phyloP scores from a whole-genome alignment of 441 rosid genomes.

The Populus trichocarpa region DNA sequence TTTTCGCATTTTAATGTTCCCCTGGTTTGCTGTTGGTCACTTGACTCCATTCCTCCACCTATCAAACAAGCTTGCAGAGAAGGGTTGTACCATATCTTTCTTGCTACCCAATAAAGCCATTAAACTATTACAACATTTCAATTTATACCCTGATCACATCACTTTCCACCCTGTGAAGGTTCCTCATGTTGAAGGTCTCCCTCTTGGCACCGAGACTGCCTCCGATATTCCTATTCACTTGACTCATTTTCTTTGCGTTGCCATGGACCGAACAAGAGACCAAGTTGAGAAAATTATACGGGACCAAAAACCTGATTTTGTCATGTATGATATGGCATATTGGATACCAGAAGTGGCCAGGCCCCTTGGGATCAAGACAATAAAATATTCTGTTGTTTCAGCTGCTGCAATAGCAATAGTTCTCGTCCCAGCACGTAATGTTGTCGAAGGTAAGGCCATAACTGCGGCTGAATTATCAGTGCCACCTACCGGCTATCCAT shows the following conservation, averaged over 20 bases:
- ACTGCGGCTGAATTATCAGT: neutral
- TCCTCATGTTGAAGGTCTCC: conserved; percentile 6
- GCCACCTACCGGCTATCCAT: neutral
- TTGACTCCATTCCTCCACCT: conserved; percentile 3
- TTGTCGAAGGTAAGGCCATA: neutral
- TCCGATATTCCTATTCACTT: neutral
- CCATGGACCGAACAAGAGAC: neutral
- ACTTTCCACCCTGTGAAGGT: neutral
- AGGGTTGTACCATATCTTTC: neutral
- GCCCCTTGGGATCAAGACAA: conserved; percentile 9
- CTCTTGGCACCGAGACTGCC: conserved; percentile 2
- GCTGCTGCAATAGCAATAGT: neutral
- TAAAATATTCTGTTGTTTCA: neutral
- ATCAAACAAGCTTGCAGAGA: conserved; percentile 3
- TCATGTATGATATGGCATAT: neutral
- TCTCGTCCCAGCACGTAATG: conserved; percentile 3
- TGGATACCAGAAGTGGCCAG: neutral
- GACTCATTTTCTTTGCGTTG: neutral
- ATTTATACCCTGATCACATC: neutral
- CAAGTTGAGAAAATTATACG: neutral
- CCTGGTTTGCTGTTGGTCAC: conserved; percentile 5
- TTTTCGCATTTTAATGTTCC: neutral
- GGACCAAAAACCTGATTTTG: neutral
- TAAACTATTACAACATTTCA: neutral
- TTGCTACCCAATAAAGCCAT: neutral